Base-by-base conservation (phyloP, 164 flowering plant genomes). In the Nymphaea thermarum region DNA sequence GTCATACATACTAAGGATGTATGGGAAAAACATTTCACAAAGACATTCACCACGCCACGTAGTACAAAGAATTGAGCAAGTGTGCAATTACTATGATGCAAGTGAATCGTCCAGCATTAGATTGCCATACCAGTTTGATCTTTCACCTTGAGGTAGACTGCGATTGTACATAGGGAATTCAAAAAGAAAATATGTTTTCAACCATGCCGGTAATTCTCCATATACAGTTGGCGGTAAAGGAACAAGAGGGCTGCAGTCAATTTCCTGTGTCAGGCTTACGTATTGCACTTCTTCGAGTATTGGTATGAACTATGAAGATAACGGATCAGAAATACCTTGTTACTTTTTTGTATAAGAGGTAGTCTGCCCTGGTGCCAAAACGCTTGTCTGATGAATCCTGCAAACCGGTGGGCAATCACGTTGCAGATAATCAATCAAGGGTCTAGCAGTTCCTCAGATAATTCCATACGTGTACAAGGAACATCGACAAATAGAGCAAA, bases 301-400 rank as follows among this genome's bases (percentile, higher is more conserved):
- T 47, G 55, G 7, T 12, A 47, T 47, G 55, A 6, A 12, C 55
- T 12, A n/a, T n/a, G 42, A 2, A 60, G 18, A 2, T 5, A 42
- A 16, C 51, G 66, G 64, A 14, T n/a, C 36, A 63, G 55, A 3
- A 65, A 12, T 51, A 94, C 98, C 98, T 91, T 6, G 98, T 94
- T 47, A 77, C 76, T 70, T 71, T 81, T 78, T 94, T 94, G 71
- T 89, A 94, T 4, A 43, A 53, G 70, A 77, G 80, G 77, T 94
- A 94, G 66, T 71, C 89, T 66, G 72, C 77, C 66, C 76, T 62
- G 69, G 71, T 82, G 43, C 97, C 90, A 65, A 70, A 91, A 70
- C 88, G 90, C 81, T 89, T 91, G 78, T 94, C 89, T 3, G 91
- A 88, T 18, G 98, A 94, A 65, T 78, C 91, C 98, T 94, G 88